These are phyloP conservation scores for Suhomyces tanzawaensis DNA, from an alignment of 805 yeast genomes.

Conservation along the genomic window DNA sequence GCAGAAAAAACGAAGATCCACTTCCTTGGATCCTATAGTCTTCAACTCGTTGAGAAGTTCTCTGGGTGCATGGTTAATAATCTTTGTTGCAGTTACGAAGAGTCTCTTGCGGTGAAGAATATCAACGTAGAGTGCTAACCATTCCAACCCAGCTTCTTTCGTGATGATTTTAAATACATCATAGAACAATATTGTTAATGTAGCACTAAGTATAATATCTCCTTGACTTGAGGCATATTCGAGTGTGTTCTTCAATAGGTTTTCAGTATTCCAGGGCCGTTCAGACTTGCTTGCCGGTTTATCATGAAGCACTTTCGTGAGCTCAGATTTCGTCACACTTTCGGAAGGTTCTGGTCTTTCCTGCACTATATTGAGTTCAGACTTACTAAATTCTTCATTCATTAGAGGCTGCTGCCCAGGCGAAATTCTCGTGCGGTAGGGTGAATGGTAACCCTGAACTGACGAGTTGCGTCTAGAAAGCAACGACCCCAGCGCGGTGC, in stretches of 20 bases:
- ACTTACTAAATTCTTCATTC: slow-evolving; percentile 7
- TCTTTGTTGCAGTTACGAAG: slow-evolving; percentile 57
- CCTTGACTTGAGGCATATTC: slow-evolving; percentile 60
- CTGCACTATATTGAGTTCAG: slow-evolving; percentile 17
- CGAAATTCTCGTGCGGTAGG: slow-evolving; percentile 4
- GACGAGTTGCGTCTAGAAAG: slow-evolving; percentile 22
- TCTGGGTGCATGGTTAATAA: slow-evolving; percentile 45
- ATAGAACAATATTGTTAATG: slow-evolving; percentile 54
- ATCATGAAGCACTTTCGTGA: slow-evolving; percentile 24
- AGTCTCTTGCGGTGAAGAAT: slow-evolving; percentile 47
- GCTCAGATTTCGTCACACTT: slow-evolving; percentile 18
- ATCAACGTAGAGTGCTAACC: slow-evolving; percentile 55
- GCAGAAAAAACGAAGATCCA: slow-evolving; percentile 52
- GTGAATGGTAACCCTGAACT: slow-evolving; percentile 4
- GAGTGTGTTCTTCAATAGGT: slow-evolving; percentile 50
- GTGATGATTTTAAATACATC: slow-evolving; percentile 22
- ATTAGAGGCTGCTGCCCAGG: slow-evolving; percentile 4
- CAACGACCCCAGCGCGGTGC: slow-evolving; percentile 11
- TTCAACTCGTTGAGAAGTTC: slow-evolving; percentile 26
- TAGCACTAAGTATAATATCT: slow-evolving; percentile 58
- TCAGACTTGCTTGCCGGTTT: slow-evolving; percentile 4
- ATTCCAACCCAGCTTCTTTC: slow-evolving; percentile 46
- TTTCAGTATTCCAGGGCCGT: slow-evolving; percentile 58
- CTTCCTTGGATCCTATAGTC: slow-evolving; percentile 33
- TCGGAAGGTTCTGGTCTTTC: slow-evolving; percentile 12